These are phyloP conservation scores for Verticillium zaregamsianum DNA, from an alignment of 2,329 filamentous ascomycete genomes.

Conservation along the genomic window DNA sequence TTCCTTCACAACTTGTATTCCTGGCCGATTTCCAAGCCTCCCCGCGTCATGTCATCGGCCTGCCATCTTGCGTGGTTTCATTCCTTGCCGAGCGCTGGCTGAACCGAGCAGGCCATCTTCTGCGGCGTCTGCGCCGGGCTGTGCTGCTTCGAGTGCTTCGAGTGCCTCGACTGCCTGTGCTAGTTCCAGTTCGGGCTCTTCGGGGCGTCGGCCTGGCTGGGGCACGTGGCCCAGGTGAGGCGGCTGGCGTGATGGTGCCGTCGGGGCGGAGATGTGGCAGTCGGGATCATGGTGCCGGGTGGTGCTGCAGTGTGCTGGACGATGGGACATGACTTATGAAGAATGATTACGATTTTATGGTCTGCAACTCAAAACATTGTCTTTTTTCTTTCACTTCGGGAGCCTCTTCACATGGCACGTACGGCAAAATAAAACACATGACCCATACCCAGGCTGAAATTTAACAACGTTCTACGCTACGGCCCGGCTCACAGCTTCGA, in stretches of 20 bases:
- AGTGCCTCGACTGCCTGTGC: slow-evolving; percentile 27
- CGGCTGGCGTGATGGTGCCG: neutral
- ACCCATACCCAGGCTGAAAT: no score
- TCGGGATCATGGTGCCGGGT: no score
- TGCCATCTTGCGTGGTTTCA: no score
- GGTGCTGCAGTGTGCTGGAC: neutral
- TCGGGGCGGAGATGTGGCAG: no score
- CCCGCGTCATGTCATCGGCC: no score
- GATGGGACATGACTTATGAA: neutral
- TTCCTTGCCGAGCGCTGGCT: no score
- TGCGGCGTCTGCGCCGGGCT: slow-evolving; percentile 35
- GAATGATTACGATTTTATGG: neutral
- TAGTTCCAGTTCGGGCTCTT: slow-evolving; percentile 9
- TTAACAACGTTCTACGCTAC: neutral
- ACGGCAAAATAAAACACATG: no score
- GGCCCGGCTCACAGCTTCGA: slow-evolving; percentile 1
- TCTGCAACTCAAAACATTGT: no score
- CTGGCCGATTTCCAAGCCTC: no score
- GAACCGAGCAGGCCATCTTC: slow-evolving; percentile 27
- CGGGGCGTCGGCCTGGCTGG: neutral
- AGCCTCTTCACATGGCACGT: neutral
- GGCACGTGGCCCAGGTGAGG: neutral
- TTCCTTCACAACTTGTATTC: neutral
- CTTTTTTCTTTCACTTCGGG: neutral
- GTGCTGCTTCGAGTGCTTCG: slow-evolving; percentile 36